Percentiles rank a stretch among this genome's conserved stretches.
Conservation (phyloP, 495 filamentous ascomycete genomes). For the Penicillium crystallinum region DNA sequence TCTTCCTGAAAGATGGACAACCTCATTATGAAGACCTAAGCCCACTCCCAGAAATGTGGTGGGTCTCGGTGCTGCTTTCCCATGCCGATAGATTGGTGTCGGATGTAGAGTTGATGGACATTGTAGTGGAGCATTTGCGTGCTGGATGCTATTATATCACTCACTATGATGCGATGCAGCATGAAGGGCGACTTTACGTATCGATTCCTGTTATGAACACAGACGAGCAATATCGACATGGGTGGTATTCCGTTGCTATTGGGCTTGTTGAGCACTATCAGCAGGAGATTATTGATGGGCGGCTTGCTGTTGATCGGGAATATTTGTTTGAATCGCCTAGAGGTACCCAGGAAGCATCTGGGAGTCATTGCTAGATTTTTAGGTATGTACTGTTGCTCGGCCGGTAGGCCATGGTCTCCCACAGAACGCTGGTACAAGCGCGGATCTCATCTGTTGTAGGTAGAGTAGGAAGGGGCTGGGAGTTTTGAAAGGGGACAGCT, state of each 20-base stretch:
- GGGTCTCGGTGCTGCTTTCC: neutral
- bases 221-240: neutral
- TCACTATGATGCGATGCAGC: neutral
- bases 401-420: constrained; percentile 13
- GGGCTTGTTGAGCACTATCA: neutral
- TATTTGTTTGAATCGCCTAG: neutral
- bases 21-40: neutral
- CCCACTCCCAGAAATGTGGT: neutral
- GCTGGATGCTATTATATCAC: neutral
- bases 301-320: neutral
- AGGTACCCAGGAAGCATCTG: neutral
- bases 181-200: neutral
- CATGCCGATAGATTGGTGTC: neutral
- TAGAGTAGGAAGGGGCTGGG: constrained; percentile 20
- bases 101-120: neutral
- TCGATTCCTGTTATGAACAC: neutral
- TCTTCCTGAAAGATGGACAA: neutral
- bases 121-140: neutral
- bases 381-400: too few species aligned
- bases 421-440: constrained; percentile 23
- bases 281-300: neutral
- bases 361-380: neutral
- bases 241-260: neutral
- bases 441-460: constrained; percentile 28
- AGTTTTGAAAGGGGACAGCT: constrained; percentile 21